These are phyloP conservation scores for Arbutus unedo DNA, from an alignment of 148 eudicot genomes.

Conservation along the genomic window DNA sequence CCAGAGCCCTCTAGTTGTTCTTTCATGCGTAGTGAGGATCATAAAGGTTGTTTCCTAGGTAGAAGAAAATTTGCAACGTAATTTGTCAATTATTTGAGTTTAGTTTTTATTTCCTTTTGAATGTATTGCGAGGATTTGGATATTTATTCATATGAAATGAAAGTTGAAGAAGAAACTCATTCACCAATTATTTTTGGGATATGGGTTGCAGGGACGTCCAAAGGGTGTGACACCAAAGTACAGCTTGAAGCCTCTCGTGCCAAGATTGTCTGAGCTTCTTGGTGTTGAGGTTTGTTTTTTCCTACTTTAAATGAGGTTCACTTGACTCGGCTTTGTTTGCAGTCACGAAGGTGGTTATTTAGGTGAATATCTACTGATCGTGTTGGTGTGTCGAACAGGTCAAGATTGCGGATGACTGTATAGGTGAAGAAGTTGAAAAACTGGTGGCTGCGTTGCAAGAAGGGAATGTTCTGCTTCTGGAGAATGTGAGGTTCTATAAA, in stretches of 20 bases:
- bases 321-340: not conserved
- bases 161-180: not conserved
- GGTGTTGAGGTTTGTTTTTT: slow-evolving; percentile 43
- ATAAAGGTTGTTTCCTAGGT: not conserved
- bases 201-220: slow-evolving; percentile 56
- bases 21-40: not conserved
- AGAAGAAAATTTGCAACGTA: not conserved
- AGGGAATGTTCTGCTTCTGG: slow-evolving; percentile 77
- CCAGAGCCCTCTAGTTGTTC: not conserved
- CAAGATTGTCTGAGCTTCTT: slow-evolving; percentile 69
- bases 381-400: slow-evolving; percentile 37
- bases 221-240: slow-evolving; percentile 78
- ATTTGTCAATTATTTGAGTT: not conserved
- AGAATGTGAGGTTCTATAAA: slow-evolving; percentile 82
- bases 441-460: slow-evolving; percentile 67
- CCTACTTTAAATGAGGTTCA: not conserved
- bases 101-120: not conserved
- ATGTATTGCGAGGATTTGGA: not conserved
- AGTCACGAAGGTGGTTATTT: not conserved
- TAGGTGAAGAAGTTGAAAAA: slow-evolving; percentile 78
- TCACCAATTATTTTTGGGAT: not conserved
- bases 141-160: not conserved
- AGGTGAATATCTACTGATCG: not conserved
- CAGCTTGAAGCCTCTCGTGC: slow-evolving; percentile 74
- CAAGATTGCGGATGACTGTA: slow-evolving; percentile 67